These are phyloP conservation scores for Citrus hindsii DNA, from an alignment of 345 rosid genomes.

Conservation along the genomic window DNA sequence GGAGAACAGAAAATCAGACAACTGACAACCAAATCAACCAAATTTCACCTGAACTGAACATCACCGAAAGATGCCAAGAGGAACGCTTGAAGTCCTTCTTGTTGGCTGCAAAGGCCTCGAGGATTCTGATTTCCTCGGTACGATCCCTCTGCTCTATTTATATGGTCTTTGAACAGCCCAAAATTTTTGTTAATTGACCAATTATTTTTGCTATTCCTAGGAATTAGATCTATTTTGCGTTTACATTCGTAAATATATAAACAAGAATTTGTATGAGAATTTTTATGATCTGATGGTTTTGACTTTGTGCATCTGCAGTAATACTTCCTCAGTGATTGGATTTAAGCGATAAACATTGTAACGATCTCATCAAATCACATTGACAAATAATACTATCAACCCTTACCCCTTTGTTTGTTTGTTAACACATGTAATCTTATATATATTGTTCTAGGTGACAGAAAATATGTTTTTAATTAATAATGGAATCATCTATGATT, in stretches of 20 bases:
- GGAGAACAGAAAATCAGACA: background rate
- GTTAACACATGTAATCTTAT: too few species aligned
- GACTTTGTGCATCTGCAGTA: background rate
- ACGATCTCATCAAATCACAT: background rate
- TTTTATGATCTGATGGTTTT: too few species aligned
- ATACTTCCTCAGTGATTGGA: background rate
- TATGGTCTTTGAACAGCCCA: background rate
- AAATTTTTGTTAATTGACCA: too few species aligned
- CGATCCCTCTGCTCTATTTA: background rate
- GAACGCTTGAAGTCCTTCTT: slow-evolving; percentile 46
- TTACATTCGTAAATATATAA: background rate
- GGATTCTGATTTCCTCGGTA: slow-evolving; percentile 37
- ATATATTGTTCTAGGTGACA: background rate
- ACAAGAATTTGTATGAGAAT: background rate
- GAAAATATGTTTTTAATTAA: too few species aligned
- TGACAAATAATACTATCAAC: background rate
- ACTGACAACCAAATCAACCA: background rate
- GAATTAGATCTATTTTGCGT: background rate
- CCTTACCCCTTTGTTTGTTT: background rate
- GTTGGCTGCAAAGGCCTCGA: slow-evolving; percentile 43
- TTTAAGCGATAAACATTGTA: background rate
- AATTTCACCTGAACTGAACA: background rate
- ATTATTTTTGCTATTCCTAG: background rate
- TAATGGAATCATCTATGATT: background rate
- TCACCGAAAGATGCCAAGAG: slow-evolving; percentile 31